A percentile compares a stretch with the other conserved stretches of the same genome.
phyloP scores from a whole-genome alignment of 768 basidiomycete genomes.

The Vishniacozyma victoriae region DNA sequence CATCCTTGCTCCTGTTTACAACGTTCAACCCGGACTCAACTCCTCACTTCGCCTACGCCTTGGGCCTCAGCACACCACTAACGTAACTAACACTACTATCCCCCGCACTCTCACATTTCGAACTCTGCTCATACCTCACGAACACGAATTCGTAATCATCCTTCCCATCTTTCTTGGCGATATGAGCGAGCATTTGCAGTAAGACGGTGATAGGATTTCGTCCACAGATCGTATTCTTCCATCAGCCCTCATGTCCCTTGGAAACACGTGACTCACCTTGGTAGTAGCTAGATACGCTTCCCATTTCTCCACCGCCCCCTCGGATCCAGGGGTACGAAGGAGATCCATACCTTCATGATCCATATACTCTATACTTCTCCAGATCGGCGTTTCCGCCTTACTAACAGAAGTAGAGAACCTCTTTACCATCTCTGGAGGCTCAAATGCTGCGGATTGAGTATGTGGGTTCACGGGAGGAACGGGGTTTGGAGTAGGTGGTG shows the following conservation, averaged over 20 bases:
- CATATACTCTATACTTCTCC: constrained; percentile 71
- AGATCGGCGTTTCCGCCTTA: constrained; percentile 56
- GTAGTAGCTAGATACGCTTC: constrained; percentile 40
- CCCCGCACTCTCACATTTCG: constrained; percentile 58
- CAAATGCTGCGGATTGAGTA: constrained; percentile 10
- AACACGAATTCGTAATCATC: constrained; percentile 57
- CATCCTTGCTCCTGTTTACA: no score
- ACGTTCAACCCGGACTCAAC: no score
- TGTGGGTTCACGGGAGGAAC: constrained; percentile 30
- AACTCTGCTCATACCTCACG: constrained; percentile 92
- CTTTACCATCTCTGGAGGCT: constrained; percentile 17
- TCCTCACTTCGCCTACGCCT: no score
- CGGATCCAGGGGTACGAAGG: constrained; percentile 23
- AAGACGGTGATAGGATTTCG: constrained; percentile 92
- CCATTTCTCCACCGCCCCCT: constrained; percentile 33
- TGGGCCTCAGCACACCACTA: constrained; percentile 54
- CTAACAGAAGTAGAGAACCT: constrained; percentile 10
- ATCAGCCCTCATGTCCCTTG: constrained; percentile 47
- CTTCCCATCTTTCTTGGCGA: constrained; percentile 49
- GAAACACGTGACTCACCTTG: constrained; percentile 27
- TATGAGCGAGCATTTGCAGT: constrained; percentile 62
- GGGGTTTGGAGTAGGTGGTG: constrained; percentile 30
- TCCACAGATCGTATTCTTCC: constrained; percentile 91
- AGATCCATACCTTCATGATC: constrained; percentile 79
- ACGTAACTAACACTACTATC: constrained; percentile 97